Evolutionary conservation across 179 eudicot species (phyloP).

Genomic region (Silene coronaria): DNA sequence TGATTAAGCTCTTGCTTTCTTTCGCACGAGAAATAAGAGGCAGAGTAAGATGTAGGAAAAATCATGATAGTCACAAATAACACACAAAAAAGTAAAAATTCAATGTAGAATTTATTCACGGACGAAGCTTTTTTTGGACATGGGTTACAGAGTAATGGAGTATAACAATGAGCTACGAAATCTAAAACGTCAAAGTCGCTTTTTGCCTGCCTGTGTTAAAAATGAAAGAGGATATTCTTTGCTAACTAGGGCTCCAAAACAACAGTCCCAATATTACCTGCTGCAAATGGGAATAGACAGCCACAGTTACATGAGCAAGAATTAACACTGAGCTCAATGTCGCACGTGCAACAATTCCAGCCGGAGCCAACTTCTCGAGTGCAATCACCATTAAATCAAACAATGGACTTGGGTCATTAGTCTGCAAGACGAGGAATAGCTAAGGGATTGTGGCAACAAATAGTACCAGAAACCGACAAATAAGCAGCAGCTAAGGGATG

Average conservation of each 20-base stretch:
- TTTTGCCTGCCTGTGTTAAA: neutral
- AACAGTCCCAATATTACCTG: conserved; percentile 42
- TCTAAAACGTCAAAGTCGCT: neutral
- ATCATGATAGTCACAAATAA: too few species aligned
- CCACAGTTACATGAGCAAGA: conserved; percentile 68
- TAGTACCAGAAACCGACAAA: neutral
- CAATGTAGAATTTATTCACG: too few species aligned
- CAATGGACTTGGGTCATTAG: conserved; percentile 55
- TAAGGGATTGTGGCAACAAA: neutral
- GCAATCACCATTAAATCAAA: conserved; percentile 77
- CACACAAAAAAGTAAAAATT: too few species aligned
- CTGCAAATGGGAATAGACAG: conserved; percentile 51
- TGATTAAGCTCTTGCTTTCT: neutral
- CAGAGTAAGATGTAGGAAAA: too few species aligned
- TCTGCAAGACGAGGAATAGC: conserved; percentile 31
- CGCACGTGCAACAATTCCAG: conserved; percentile 58
- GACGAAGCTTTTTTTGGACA: too few species aligned
- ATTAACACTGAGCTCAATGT: conserved; percentile 65
- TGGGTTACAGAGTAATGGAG: too few species aligned
- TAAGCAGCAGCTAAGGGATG: neutral
- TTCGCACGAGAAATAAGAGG: too few species aligned
- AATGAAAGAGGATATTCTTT: neutral
- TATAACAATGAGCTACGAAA: neutral
- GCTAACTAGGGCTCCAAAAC: neutral
- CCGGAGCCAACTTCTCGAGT: conserved; percentile 70